These are phyloP conservation scores for Paramecium biaurelia DNA, from an alignment of 73 alveolate species.

Conservation along the genomic window DNA sequence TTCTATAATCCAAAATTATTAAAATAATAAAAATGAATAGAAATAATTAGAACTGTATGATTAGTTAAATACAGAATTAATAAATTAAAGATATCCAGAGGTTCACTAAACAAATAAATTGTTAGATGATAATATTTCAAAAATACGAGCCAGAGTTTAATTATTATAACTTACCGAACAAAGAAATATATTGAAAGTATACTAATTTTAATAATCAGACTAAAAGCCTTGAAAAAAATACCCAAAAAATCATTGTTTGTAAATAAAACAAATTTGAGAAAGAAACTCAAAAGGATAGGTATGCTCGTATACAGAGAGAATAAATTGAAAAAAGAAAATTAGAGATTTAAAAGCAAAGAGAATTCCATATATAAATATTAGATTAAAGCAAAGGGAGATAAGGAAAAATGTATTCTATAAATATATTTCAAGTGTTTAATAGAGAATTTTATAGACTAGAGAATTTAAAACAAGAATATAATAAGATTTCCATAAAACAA, in stretches of 20 bases:
- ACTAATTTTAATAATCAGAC: not conserved
- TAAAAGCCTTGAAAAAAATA: not conserved
- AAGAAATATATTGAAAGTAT: not conserved
- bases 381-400: not conserved
- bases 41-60: not conserved
- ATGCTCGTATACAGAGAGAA: not conserved
- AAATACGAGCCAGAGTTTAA: not conserved
- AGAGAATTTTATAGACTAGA: not conserved
- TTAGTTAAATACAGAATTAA: not conserved
- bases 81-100: not conserved
- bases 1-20: not conserved
- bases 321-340: not conserved
- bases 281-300: not conserved
- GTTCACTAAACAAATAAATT: not conserved
- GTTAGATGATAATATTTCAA: not conserved
- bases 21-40: not conserved
- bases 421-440: not conserved
- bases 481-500: not conserved
- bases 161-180: not conserved
- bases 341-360: not conserved
- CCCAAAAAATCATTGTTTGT: not conserved
- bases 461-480: not conserved
- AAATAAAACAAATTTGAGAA: not conserved
- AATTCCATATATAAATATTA: not conserved
- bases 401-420: not conserved